These are phyloP conservation scores for Globisporangium takayamanum DNA, from an alignment of 352 stramenopile genomes.

Conservation along the genomic window DNA sequence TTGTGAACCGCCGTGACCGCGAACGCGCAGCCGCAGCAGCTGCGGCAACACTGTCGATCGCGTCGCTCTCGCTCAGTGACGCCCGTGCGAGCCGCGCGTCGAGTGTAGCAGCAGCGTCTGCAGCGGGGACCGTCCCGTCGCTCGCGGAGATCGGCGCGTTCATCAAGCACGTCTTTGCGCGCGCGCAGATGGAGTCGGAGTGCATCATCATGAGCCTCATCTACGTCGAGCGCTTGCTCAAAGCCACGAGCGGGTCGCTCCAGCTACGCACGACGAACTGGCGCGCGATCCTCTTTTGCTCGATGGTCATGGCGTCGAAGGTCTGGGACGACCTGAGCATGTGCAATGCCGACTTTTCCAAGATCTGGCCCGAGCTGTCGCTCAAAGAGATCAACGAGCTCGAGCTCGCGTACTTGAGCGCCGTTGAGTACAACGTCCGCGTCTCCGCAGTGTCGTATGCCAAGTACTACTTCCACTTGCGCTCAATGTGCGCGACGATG, in stretches of 20 bases:
- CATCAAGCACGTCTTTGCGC: constrained; percentile 91
- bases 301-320: constrained; percentile 96
- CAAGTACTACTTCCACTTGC: constrained; percentile 97
- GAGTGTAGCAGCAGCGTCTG: not conserved
- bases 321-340: constrained; percentile 98
- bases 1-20: constrained; percentile 49
- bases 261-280: constrained; percentile 88
- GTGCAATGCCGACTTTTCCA: constrained; percentile 96
- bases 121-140: constrained; percentile 54
- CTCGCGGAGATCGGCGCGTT: constrained; percentile 89
- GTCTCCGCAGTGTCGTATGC: constrained; percentile 83
- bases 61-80: not conserved
- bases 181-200: constrained; percentile 91
- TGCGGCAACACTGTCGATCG: constrained; percentile 6
- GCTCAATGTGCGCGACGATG: constrained; percentile 92
- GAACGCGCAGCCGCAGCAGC: constrained; percentile 16
- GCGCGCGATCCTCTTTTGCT: constrained; percentile 92
- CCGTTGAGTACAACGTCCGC: constrained; percentile 88
- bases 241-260: constrained; percentile 74
- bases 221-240: constrained; percentile 95
- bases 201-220: constrained; percentile 98
- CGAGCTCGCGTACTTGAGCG: constrained; percentile 89
- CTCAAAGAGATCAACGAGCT: constrained; percentile 94
- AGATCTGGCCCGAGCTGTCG: constrained; percentile 88
- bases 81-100: not conserved